A percentile compares a stretch with the other conserved stretches of the same genome.
phyloP scores from a whole-genome alignment of 2,329 filamentous ascomycete species.

The Fusarium xyrophilum region DNA sequence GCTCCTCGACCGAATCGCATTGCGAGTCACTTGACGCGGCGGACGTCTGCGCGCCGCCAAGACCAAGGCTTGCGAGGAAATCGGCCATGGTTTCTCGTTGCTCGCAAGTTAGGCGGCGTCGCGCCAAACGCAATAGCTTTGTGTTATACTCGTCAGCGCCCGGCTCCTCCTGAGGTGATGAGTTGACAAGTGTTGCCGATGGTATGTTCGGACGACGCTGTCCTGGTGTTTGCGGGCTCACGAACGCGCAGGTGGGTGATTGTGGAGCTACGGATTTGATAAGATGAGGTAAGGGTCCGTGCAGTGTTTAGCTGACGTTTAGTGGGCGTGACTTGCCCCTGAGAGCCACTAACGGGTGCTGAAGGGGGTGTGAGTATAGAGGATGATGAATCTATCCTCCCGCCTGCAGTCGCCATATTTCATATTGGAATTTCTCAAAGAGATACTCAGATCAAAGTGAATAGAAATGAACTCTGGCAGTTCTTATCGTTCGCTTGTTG shows the following conservation, averaged over 20 bases:
- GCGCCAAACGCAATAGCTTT: constrained; percentile 26
- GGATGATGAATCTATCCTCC: neutral
- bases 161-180: constrained; percentile 29
- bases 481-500: neutral
- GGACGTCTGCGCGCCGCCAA: constrained; percentile 38
- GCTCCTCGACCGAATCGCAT: constrained; percentile 52
- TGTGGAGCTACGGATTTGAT: constrained; percentile 8
- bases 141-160: constrained; percentile 20
- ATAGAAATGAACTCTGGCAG: neutral
- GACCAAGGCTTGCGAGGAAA: constrained; percentile 49
- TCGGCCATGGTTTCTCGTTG: constrained; percentile 44
- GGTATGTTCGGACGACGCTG: neutral
- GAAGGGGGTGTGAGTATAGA: constrained; percentile 19
- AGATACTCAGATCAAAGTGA: neutral
- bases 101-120: neutral
- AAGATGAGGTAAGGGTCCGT: neutral
- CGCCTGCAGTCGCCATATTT: neutral
- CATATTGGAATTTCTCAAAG: neutral
- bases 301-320: constrained; percentile 1
- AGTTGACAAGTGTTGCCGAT: neutral
- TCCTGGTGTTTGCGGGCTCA: constrained; percentile 18
- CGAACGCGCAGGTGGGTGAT: constrained; percentile 10
- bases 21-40: constrained; percentile 33
- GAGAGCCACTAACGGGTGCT: neutral
- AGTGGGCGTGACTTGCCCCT: constrained; percentile 9